Evolutionary conservation across 1,139 yeast species (phyloP), one percentile per base, ranked within the genome.

Genomic region (Taphrina betulina): DNA sequence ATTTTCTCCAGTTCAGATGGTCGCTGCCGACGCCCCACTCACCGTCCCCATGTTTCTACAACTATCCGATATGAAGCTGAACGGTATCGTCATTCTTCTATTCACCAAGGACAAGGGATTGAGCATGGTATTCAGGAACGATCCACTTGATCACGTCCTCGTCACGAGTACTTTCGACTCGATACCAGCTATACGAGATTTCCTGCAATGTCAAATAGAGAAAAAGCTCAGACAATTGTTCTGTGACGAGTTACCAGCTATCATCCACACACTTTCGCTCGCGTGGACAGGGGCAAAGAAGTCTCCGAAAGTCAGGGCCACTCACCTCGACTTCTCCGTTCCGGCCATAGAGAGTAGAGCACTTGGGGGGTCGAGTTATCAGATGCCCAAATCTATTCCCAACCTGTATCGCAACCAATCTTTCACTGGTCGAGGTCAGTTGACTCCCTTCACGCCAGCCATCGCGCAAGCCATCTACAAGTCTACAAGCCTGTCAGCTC

Each of bases 101-200:
- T 88, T 85, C 67, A 81, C 86, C 33, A 83, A 84, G 64, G 77
- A 86, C 3, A 86, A 86, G 66, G 95, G 96, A 0, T 75, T 88
- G 53, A 88, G 95, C 0, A 72, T 88, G 41, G 96, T 88, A 31
- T 88, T 88, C 70, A 77, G 92, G 63, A 88, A 88, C 69, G 96
- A 88, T 69, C 95, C 95, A 0, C 74, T 88, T 59, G 95, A 86
- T 63, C 79, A 83, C 26, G 86, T 88, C 60, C 82, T 82, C 62
- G 95, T 88, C 7, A 80, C 83, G 58, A 85, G 95, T 5, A 84
- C 95, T 12, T 87, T 88, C 70, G 95, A 88, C 69, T 81, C 84
- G 40, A 85, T 88, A 38, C 87, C 85, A 57, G 90, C 88, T 1
- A 80, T 88, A 65, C 94, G 95, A 16, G 78, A 81, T 60, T 85